phyloP scores from a whole-genome alignment of 257 asterid species.

The Handroanthus guayacan region DNA sequence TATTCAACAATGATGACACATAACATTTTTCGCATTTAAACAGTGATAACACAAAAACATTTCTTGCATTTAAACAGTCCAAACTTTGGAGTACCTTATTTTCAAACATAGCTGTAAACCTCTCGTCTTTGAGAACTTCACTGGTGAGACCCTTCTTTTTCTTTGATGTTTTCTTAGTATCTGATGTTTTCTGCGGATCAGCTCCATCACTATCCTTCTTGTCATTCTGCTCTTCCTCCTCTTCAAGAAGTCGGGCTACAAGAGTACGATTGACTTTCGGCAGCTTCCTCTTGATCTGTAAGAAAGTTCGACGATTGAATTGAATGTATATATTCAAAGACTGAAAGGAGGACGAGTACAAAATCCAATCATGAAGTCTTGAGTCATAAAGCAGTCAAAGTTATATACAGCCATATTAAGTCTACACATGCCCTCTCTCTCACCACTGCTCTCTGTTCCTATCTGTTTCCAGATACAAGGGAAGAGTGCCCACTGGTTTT shows the following conservation, averaged over 20 bases:
- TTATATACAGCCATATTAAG: neutral
- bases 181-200: constrained; percentile 58
- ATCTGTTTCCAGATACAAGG: neutral
- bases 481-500: neutral
- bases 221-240: constrained; percentile 72
- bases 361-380: neutral
- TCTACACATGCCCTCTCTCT: neutral
- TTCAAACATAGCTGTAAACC: constrained; percentile 68
- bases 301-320: constrained; percentile 18
- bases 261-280: constrained; percentile 78
- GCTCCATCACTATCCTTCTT: constrained; percentile 51
- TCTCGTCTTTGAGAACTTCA: constrained; percentile 72
- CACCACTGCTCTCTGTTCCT: neutral
- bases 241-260: constrained; percentile 60
- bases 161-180: constrained; percentile 68
- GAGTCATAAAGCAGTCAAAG: neutral
- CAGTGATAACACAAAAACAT: neutral
- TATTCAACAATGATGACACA: neutral
- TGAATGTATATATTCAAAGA: constrained; percentile 12
- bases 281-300: constrained; percentile 74
- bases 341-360: neutral
- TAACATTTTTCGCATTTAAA: neutral
- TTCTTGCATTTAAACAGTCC: neutral
- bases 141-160: constrained; percentile 80
- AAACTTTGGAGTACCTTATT: constrained; percentile 55